Evolutionary conservation across 148 eudicot genomes (phyloP).

Genomic region (Vaccinium corymbosum): DNA sequence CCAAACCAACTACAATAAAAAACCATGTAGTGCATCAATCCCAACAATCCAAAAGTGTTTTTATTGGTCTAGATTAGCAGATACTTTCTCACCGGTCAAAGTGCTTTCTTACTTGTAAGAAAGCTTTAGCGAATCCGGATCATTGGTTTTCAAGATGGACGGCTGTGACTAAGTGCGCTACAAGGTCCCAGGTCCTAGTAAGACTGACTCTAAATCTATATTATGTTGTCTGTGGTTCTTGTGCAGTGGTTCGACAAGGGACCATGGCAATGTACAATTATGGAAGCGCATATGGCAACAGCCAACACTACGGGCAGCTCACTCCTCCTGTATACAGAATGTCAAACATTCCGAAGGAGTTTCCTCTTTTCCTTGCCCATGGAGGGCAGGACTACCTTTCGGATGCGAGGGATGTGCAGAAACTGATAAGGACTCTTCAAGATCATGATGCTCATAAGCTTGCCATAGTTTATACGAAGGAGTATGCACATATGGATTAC

Average conservation of each 20-base stretch:
- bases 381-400: constrained; percentile 39
- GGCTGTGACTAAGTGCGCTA: too few relatives aligned
- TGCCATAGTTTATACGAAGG: constrained; percentile 11
- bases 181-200: too few relatives aligned
- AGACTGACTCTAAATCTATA: neutral
- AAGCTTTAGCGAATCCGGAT: too few relatives aligned
- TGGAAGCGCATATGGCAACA: constrained; percentile 25
- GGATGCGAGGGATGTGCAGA: constrained; percentile 34
- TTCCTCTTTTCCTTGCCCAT: constrained; percentile 40
- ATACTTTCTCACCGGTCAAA: too few relatives aligned
- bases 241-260: constrained; percentile 40
- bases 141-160: too few relatives aligned
- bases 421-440: constrained; percentile 21
- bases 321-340: constrained; percentile 37
- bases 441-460: constrained; percentile 31
- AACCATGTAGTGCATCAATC: too few relatives aligned
- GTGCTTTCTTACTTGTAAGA: too few relatives aligned
- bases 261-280: constrained; percentile 40
- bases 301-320: constrained; percentile 32
- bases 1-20: too few relatives aligned
- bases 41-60: too few relatives aligned
- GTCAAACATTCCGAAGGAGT: constrained; percentile 30
- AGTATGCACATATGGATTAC: constrained; percentile 43
- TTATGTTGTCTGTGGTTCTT: neutral
- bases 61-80: too few relatives aligned